Evolutionary conservation across 176 grass and related monocot genomes (phyloP).

Genomic region (Phoenix roebelenii): DNA sequence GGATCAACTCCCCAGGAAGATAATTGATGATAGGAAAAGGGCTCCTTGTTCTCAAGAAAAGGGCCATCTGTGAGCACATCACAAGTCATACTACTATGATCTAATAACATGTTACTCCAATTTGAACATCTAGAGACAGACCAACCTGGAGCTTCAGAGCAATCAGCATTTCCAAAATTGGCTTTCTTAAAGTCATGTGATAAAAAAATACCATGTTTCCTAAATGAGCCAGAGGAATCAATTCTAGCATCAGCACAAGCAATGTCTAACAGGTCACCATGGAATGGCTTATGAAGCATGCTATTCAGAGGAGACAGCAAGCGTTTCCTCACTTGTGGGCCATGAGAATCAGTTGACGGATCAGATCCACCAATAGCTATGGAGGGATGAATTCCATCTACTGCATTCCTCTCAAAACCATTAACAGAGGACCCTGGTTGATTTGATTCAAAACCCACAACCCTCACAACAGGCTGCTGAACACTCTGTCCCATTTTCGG

Average conservation of each 20-base stretch:
- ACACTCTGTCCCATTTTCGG: constrained; percentile 21
- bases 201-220: constrained; percentile 24
- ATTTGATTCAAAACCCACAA: constrained; percentile 76
- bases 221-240: constrained; percentile 12
- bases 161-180: constrained; percentile 41
- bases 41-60: constrained; percentile 44
- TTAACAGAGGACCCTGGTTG: not conserved
- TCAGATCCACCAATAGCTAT: constrained; percentile 29
- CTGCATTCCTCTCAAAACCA: constrained; percentile 27
- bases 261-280: constrained; percentile 59
- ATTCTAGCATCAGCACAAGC: constrained; percentile 24
- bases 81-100: constrained; percentile 18
- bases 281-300: constrained; percentile 39
- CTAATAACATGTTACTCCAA: constrained; percentile 11
- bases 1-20: not conserved
- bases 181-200: constrained; percentile 66
- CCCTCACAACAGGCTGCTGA: constrained; percentile 45
- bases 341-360: constrained; percentile 25
- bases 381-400: constrained; percentile 35
- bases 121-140: constrained; percentile 18
- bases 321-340: constrained; percentile 53
- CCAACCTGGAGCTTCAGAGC: constrained; percentile 22
- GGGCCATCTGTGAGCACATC: constrained; percentile 65
- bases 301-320: constrained; percentile 67
- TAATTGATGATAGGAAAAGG: constrained; percentile 28